A percentile compares a stretch with the other conserved stretches of the same genome.
phyloP scores from a whole-genome alignment of 331 rosid genomes.

The Phaseolus coccineus region DNA sequence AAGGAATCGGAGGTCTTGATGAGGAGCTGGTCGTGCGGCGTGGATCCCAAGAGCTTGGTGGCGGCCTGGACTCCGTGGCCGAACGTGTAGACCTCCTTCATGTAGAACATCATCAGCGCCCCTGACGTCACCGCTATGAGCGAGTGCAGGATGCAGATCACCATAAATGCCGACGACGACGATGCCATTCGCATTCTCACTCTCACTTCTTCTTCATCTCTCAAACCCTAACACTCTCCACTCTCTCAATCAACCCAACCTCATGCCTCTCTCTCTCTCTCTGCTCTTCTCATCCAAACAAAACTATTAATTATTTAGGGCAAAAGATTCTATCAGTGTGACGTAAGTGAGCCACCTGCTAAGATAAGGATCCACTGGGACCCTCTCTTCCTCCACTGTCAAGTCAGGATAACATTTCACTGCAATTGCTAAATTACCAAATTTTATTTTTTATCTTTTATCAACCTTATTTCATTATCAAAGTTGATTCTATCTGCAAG shows the following conservation, averaged over 20 bases:
- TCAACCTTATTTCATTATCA: no score
- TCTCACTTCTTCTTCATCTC: neutral
- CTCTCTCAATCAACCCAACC: neutral
- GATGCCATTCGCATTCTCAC: slow-evolving; percentile 46
- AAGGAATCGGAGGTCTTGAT: slow-evolving; percentile 93
- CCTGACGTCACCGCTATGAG: slow-evolving; percentile 74
- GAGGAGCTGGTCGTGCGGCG: slow-evolving; percentile 93
- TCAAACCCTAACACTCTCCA: neutral
- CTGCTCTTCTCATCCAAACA: no score
- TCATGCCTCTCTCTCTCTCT: neutral
- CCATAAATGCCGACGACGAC: slow-evolving; percentile 69
- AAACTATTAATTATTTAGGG: neutral
- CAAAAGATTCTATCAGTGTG: neutral
- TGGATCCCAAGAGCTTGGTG: slow-evolving; percentile 81
- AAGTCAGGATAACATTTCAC: neutral
- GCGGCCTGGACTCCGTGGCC: slow-evolving; percentile 82
- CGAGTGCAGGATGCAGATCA: slow-evolving; percentile 84
- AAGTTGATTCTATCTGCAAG: no score
- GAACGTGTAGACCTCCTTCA: slow-evolving; percentile 81
- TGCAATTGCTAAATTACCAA: no score
- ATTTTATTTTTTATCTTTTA: no score
- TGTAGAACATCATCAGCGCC: slow-evolving; percentile 91
- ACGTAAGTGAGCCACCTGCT: neutral
- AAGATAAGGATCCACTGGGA: neutral
- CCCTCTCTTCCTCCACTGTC: neutral